Conservation (phyloP, 176 grass and related monocot species). For the Hyparrhenia diplandra region DNA sequence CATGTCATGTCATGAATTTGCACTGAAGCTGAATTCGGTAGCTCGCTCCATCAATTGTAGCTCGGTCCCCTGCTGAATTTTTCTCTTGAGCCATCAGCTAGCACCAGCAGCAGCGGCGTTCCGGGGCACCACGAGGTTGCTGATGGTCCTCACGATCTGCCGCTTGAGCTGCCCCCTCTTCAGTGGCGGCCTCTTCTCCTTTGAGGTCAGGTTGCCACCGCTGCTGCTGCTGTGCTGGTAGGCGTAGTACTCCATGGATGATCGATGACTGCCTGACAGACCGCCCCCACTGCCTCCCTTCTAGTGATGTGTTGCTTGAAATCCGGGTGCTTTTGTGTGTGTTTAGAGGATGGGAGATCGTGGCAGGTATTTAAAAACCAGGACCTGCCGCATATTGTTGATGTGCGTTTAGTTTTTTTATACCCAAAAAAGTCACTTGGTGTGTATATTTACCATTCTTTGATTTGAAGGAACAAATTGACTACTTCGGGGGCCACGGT, state of each 20-base stretch:
- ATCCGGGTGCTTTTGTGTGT: neutral
- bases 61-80: conserved; percentile 15
- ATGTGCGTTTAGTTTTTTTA: neutral
- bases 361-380: conserved; percentile 7
- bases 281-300: neutral
- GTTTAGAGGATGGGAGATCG: neutral
- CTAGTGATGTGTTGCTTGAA: neutral
- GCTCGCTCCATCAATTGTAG: conserved; percentile 25
- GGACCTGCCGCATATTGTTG: neutral
- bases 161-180: conserved; percentile 44
- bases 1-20: no score
- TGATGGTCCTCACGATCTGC: conserved; percentile 34
- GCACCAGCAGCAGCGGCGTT: neutral
- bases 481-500: conserved; percentile 3
- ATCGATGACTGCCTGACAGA: no score
- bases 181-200: conserved; percentile 46
- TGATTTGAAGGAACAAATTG: conserved; percentile 12
- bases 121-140: conserved; percentile 27
- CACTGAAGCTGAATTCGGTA: no score
- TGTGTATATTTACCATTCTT: neutral
- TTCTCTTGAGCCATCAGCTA: neutral
- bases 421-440: neutral
- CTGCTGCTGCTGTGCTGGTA: conserved; percentile 3
- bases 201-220: neutral
- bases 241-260: conserved; percentile 31